Evolutionary conservation across 2,329 filamentous ascomycete species (phyloP), one percentile per base, ranked within the genome.

Genomic region (Pseudonectria buxi): DNA sequence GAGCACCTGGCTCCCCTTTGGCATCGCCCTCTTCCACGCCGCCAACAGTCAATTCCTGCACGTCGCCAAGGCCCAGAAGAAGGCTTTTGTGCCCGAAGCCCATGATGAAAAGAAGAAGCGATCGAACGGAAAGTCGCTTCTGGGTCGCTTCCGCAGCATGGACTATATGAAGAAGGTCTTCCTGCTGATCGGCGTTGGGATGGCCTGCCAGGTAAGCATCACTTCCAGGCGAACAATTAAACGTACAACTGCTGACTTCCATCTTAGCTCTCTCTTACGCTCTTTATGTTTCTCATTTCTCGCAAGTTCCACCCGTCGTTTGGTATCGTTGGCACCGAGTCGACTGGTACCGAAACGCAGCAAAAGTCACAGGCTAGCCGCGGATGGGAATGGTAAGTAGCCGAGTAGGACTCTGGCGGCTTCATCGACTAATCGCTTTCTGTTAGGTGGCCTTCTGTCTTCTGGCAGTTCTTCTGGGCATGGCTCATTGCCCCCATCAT

Each of bases 1-100:
- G 79, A 71, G 73, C 42, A 64, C 77, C 36, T 79, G 76, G 54
- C 62, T 83, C 3, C 79, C 79, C 10, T 70, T 77, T 31, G 78
- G 79, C 15, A 76, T 83, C 36, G 78, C 76, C 7, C 59, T 83
- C 5, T 82, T 82, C 51, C 78, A 83, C 50, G 78, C 75, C 14
- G 72, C 73, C 40, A 80, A 81, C 52, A 71, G 65, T 47, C 74
- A 75, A 36, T 75, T 82, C 35, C 65, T 79, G 13, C 63, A 78
- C 43, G 64, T 79, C 36, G 75, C 75, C 33, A 68, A 67, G 43
- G 63, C 68, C 16, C 77, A 81, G 53, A 65, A 62, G 44, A 65
- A 67, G 33, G 61, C 61, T 22, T 54, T 59, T 26, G 44, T 44
- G 15, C 43, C 48, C 32, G 35, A 41, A 1, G 42, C 47, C 3